These are phyloP conservation scores for Cordyceps javanica DNA, from an alignment of 2,329 filamentous ascomycete species.

Conservation along the genomic window DNA sequence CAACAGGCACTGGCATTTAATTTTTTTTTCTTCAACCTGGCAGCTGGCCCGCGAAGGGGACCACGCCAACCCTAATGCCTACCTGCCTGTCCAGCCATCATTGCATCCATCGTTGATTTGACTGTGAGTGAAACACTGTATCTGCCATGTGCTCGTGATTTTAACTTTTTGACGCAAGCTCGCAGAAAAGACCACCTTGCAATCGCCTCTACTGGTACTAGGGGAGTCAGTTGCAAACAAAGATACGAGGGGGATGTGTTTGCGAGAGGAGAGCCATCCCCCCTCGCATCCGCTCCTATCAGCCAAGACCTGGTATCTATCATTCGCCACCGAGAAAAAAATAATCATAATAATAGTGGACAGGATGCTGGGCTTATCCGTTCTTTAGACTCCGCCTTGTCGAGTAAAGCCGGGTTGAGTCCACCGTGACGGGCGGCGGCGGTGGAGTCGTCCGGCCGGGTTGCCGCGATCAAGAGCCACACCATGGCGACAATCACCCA, in stretches of 20 bases:
- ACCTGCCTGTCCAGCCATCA: too few relatives aligned
- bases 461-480: constrained; percentile 8
- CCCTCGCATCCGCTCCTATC: too few relatives aligned
- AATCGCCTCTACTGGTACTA: too few relatives aligned
- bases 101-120: too few relatives aligned
- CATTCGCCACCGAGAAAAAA: background rate
- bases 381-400: constrained; percentile 5
- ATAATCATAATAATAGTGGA: background rate
- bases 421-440: background rate
- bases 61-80: too few relatives aligned
- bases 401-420: background rate
- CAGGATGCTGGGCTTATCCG: background rate
- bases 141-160: background rate
- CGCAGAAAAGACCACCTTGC: too few relatives aligned
- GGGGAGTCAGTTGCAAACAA: background rate
- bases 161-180: background rate
- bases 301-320: background rate
- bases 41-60: too few relatives aligned
- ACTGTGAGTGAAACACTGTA: too few relatives aligned
- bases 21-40: constrained; percentile 2
- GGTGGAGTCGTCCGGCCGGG: constrained; percentile 11
- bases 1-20: constrained; percentile 12
- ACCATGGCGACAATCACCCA: background rate
- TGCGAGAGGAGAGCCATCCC: background rate
- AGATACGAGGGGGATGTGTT: background rate